Conservation (phyloP, 257 asterid genomes). For the Fraxinus cuspidata region DNA sequence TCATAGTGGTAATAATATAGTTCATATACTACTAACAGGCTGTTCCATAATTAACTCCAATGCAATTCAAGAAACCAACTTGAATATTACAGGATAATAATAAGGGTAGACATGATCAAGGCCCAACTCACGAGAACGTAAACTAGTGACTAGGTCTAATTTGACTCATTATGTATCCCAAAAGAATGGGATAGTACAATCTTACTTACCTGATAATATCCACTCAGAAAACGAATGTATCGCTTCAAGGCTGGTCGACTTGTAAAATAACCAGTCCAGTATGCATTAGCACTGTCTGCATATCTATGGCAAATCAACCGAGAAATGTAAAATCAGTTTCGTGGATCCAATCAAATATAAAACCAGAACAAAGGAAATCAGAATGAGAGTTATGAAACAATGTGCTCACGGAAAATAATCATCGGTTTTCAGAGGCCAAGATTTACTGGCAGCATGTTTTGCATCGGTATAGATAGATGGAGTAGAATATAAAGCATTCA, state of each 20-base stretch:
- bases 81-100: background rate
- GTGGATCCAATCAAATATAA: slow-evolving; percentile 8
- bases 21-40: background rate
- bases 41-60: background rate
- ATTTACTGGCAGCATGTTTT: slow-evolving; percentile 54
- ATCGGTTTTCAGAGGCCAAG: slow-evolving; percentile 80
- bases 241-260: slow-evolving; percentile 85
- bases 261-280: slow-evolving; percentile 86
- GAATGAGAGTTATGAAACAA: slow-evolving; percentile 6
- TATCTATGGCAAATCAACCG: slow-evolving; percentile 47
- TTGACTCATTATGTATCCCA: background rate
- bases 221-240: slow-evolving; percentile 71
- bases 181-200: background rate
- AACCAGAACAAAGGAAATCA: slow-evolving; percentile 1
- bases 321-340: background rate
- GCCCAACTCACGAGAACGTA: background rate
- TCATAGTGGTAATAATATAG: background rate
- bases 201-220: slow-evolving; percentile 72
- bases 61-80: background rate
- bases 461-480: slow-evolving; percentile 86
- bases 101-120: background rate
- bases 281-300: slow-evolving; percentile 61
- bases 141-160: background rate
- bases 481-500: slow-evolving; percentile 85
- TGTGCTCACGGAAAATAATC: slow-evolving; percentile 86